These are phyloP conservation scores for Fraxinus excelsior DNA, from an alignment of 257 asterid genomes.

Conservation along the genomic window DNA sequence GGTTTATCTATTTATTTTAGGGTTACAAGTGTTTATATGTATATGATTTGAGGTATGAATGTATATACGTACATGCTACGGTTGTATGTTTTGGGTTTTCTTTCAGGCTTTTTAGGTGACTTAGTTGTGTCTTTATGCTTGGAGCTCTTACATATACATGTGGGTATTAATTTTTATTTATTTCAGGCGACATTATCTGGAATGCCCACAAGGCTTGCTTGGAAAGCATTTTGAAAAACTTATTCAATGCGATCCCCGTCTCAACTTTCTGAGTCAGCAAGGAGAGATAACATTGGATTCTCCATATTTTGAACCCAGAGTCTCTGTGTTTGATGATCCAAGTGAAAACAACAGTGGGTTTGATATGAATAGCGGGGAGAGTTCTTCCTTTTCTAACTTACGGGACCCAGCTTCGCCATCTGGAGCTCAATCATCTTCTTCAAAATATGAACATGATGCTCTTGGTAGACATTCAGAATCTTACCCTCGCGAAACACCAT, in stretches of 20 bases:
- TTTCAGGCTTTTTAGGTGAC: neutral
- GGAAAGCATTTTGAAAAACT: slow-evolving; percentile 97
- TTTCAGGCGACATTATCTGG: slow-evolving; percentile 82
- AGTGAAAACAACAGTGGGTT: slow-evolving; percentile 42
- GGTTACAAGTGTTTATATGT: neutral
- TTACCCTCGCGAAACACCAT: slow-evolving; percentile 65
- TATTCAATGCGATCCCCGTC: slow-evolving; percentile 89
- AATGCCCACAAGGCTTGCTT: slow-evolving; percentile 81
- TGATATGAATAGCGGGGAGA: slow-evolving; percentile 64
- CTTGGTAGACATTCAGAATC: slow-evolving; percentile 50
- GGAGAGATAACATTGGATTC: slow-evolving; percentile 67
- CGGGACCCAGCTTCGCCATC: slow-evolving; percentile 76
- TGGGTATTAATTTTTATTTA: neutral
- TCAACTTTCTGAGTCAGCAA: slow-evolving; percentile 84
- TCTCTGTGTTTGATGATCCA: slow-evolving; percentile 55
- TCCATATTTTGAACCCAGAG: slow-evolving; percentile 72
- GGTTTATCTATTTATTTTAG: neutral
- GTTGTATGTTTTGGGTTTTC: neutral
- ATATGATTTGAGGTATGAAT: neutral
- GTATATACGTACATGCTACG: neutral
- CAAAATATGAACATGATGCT: slow-evolving; percentile 64
- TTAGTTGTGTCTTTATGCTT: neutral
- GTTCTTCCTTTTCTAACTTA: slow-evolving; percentile 63
- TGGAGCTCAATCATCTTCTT: slow-evolving; percentile 71
- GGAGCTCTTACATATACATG: slow-evolving; percentile 1